Base-by-base conservation (phyloP, 208 protist genomes). In the Leishmania tropica region DNA sequence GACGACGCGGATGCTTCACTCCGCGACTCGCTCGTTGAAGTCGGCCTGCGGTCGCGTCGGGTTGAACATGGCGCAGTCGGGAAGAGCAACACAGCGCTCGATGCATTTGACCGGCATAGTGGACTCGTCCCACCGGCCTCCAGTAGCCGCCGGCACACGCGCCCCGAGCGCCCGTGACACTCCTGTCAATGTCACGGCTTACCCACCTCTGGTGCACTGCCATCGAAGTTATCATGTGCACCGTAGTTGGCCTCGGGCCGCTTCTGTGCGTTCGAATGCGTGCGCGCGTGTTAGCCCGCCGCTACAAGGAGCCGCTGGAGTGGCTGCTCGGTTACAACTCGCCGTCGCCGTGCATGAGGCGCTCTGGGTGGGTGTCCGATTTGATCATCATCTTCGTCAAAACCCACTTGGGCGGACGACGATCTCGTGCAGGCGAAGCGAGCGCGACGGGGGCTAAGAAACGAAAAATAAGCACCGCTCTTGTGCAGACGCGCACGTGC, bases 51-150 rank as follows among this genome's bases (percentile, higher is more conserved):
- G 28, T 3, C 13, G 37, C 13, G 40, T 53, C 2, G 78, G 58
- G 51, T 83, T 65, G 62, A 87, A 83, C 54, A 87, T 45, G 15
- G 81, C n/a, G 31, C 79, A 83, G 64, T 89, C 85, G 47, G 89
- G 53, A 7, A 91, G 60, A 48, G 89, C 84, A 15, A 80, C 85
- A 53, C 88, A 89, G 37, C 88, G 83, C 68, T 91, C 83, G 8
- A 89, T 56, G 42, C 85, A 89, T 19, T 24, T 51, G 7, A 60
- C 48, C 2, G 88, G 76, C 51, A 88, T 37, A 13, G 68, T 51
- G 7, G 71, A 79, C 72, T 54, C 68, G 74, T 53, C 70, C 53
- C 54, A 74, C 73, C 1, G 70, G 40, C 7, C 13, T 76, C 24
- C 64, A 53, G 58, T 28, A 48, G 28, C 3, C 28, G 13, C n/a